phyloP scores from a whole-genome alignment of 331 rosid species.

The Phaseolus coccineus region DNA sequence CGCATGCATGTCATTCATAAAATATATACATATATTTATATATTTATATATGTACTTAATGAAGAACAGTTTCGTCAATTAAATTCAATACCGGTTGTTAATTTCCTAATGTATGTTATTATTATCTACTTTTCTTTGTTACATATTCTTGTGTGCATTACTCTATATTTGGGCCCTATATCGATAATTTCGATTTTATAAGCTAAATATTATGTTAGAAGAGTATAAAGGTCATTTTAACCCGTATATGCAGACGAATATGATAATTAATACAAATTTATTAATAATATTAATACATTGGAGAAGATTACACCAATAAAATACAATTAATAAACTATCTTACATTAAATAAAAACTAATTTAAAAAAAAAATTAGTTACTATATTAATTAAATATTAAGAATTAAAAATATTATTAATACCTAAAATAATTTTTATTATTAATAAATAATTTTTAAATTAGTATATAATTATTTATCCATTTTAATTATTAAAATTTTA shows the following conservation, averaged over 20 bases:
- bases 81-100: not conserved
- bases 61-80: not conserved
- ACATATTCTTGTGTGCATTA: not conserved
- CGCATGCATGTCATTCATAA: not conserved
- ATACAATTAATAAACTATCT: no score
- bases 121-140: constrained; percentile 1
- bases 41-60: not conserved
- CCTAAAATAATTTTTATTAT: no score
- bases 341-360: no score
- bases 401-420: no score
- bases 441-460: no score
- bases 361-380: no score
- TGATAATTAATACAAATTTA: not conserved
- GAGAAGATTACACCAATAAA: no score
- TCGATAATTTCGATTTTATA: not conserved
- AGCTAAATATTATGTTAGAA: not conserved
- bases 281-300: no score
- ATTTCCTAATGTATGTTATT: not conserved
- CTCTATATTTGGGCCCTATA: not conserved
- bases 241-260: not conserved
- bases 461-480: no score
- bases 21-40: not conserved
- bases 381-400: no score
- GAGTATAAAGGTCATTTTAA: not conserved
- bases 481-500: no score